Conservation (phyloP, 257 asterid genomes). For the Schizonepeta tenuifolia region DNA sequence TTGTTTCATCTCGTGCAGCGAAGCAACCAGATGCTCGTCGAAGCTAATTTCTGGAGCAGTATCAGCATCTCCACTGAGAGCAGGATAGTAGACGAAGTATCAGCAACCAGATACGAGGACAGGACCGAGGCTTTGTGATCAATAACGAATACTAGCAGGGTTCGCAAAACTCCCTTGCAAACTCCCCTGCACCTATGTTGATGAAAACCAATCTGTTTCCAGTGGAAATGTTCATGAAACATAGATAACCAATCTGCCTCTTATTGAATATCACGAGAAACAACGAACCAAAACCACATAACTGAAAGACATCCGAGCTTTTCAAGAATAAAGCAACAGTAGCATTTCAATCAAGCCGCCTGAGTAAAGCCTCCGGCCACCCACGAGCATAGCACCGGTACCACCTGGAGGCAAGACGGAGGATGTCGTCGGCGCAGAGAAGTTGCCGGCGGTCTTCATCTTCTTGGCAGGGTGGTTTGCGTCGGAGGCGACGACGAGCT, state of each 20-base stretch:
- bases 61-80: constrained; percentile 47
- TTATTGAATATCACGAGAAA: constrained; percentile 71
- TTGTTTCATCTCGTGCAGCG: constrained; percentile 61
- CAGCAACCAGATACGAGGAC: constrained; percentile 63
- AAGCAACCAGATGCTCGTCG: constrained; percentile 61
- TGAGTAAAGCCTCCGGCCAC: constrained; percentile 45
- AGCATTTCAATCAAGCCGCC: constrained; percentile 53
- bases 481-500: constrained; percentile 37
- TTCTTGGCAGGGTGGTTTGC: background rate
- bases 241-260: too few relatives aligned
- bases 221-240: constrained; percentile 70
- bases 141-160: constrained; percentile 54
- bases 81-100: constrained; percentile 78
- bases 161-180: constrained; percentile 48
- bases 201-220: constrained; percentile 71
- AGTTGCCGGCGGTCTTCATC: background rate
- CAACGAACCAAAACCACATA: constrained; percentile 55
- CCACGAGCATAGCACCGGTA: constrained; percentile 71
- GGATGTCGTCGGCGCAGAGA: too few relatives aligned
- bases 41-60: constrained; percentile 34
- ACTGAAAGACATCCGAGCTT: constrained; percentile 64
- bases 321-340: constrained; percentile 56
- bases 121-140: constrained; percentile 76
- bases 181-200: constrained; percentile 73
- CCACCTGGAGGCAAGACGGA: too few relatives aligned